Percentiles rank a stretch among this genome's conserved stretches.
Evolutionary conservation across 352 stramenopile genomes (phyloP).

Genomic region (Phytopythium montanum): DNA sequence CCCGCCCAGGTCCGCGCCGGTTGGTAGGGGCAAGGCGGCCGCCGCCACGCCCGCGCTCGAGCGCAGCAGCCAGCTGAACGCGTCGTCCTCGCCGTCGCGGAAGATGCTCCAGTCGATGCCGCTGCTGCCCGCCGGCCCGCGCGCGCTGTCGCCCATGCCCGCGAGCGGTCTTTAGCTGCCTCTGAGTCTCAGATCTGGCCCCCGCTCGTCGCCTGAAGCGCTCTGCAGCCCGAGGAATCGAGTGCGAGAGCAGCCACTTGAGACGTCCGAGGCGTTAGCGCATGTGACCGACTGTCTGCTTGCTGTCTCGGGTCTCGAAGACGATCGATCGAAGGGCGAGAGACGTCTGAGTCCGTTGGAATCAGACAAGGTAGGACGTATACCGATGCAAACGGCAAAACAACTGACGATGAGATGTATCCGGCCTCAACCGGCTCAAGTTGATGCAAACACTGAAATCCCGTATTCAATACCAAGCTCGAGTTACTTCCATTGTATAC

Average conservation of each 20-base stretch:
- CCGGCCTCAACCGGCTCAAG: background rate
- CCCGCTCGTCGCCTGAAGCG: background rate
- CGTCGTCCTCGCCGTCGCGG: constrained; percentile 55
- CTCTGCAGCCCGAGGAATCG: background rate
- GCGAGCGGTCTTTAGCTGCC: background rate
- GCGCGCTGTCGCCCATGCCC: background rate
- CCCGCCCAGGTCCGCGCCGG: constrained; percentile 7
- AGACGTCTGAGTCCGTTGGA: background rate
- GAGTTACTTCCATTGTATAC: background rate
- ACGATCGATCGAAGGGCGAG: background rate
- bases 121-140: constrained; percentile 12
- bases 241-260: background rate
- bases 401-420: background rate
- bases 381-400: background rate
- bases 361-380: background rate
- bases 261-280: background rate
- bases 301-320: too few relatives aligned
- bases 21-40: background rate
- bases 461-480: background rate
- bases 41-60: constrained; percentile 17
- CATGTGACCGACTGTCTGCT: background rate
- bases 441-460: background rate
- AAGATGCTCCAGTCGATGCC: constrained; percentile 76
- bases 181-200: background rate
- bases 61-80: constrained; percentile 57